Base-by-base conservation (phyloP, 768 basidiomycete genomes). In the Calocybe cyanea region DNA sequence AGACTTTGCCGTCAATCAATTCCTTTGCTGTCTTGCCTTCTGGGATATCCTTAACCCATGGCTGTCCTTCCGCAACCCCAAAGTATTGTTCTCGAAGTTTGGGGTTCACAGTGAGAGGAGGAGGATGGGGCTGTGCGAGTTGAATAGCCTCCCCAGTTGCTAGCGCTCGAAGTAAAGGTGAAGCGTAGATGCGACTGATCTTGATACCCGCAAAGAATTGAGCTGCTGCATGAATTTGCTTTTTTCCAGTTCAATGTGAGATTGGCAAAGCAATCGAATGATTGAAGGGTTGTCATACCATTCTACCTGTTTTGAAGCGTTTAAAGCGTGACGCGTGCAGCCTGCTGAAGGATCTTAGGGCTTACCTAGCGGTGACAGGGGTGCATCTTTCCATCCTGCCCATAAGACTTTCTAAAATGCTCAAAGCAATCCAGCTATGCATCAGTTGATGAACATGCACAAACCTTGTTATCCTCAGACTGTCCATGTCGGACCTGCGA, bases 341-440 rank as follows among this genome's bases (percentile, higher is more conserved):
- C 19, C 18, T 37, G 21, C 25, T 53, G 24, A 35, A n/a, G n/a
- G n/a, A 46, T n/a, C n/a, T n/a, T n/a, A n/a, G n/a, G 34, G 21
- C 13, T 35, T 57, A 81, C 88, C 88, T 46, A 85, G 77, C 46
- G 77, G 77, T 28, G 85, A 82, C 8, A 91, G 70, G 0, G 86
- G 85, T 0, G 86, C 73, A 64, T 91, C 86, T 50, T 76, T 79
- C 78, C 85, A 87, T 3, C 88, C 88, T 18, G 86, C 81, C 85
- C 87, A 87, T 8, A 85, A 62, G 0, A 55, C 38, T 56, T 58
- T 66, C 71, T 73, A 40, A 38, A 38, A n/a, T 43, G 30, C 39
- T 18, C 15, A 19, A 5, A 9, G 17, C 30, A 28, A 4, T 21
- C 28, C 10, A 2, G 50, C 6, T 41, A 0, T 25, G 5, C 33